phyloP scores from a whole-genome alignment of 176 grass and related monocot species.

The Pharus latifolius region DNA sequence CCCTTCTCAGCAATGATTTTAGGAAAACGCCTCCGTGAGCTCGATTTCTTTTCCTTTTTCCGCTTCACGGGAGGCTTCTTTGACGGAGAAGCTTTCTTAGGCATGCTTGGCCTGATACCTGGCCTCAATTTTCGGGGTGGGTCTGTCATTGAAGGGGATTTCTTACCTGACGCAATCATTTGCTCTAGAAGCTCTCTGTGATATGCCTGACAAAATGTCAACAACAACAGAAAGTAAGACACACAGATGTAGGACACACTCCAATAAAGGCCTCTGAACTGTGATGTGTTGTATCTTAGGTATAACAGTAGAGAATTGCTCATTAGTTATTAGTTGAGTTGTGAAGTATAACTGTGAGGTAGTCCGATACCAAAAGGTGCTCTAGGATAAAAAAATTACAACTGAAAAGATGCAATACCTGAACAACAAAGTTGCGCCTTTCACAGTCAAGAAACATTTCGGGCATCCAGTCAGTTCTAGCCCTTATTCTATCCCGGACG shows the following conservation, averaged over 20 bases:
- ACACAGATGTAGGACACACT: no score
- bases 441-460: constrained; percentile 94
- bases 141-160: not conserved
- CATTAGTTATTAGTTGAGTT: not conserved
- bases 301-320: no score
- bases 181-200: constrained; percentile 89
- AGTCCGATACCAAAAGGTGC: not conserved
- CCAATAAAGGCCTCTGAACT: not conserved
- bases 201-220: constrained; percentile 53
- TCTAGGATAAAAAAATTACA: not conserved
- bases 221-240: not conserved
- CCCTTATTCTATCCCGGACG: constrained; percentile 78
- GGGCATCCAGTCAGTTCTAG: constrained; percentile 63
- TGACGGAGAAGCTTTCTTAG: constrained; percentile 38
- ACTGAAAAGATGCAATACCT: constrained; percentile 32
- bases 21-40: constrained; percentile 30
- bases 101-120: no score
- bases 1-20: constrained; percentile 20
- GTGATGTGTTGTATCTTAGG: no score
- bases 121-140: constrained; percentile 11
- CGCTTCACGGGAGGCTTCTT: constrained; percentile 48
- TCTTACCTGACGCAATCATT: constrained; percentile 36
- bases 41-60: constrained; percentile 62
- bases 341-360: not conserved
- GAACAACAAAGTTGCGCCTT: constrained; percentile 85